phyloP scores from a whole-genome alignment of 495 filamentous ascomycete species.

The Rusavskia elegans region DNA sequence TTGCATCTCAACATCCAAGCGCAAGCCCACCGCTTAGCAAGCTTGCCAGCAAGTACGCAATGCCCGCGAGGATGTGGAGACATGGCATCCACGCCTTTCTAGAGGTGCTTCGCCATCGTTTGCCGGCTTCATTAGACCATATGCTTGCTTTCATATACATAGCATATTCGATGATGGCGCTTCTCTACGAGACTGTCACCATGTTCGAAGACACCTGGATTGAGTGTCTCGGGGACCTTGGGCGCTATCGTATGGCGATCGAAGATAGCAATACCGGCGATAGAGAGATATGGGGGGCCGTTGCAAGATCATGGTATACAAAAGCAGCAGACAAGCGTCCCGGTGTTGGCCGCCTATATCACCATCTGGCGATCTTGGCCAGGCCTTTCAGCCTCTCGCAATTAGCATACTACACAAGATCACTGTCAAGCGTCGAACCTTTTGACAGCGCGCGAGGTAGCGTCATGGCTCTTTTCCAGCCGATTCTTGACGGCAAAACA shows the following conservation, averaged over 20 bases:
- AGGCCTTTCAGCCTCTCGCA: conserved; percentile 59
- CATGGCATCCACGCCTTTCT: conserved; percentile 35
- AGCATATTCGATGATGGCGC: conserved; percentile 35
- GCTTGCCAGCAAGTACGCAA: conserved; percentile 26
- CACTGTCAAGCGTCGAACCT: conserved; percentile 29
- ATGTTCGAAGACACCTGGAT: conserved; percentile 78
- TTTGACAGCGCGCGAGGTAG: conserved; percentile 51
- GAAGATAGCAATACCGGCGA: conserved; percentile 41
- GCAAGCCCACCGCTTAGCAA: conserved; percentile 22
- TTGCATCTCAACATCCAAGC: conserved; percentile 33
- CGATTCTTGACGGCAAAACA: conserved; percentile 34
- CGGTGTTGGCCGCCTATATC: conserved; percentile 58
- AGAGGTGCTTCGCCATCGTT: conserved; percentile 25
- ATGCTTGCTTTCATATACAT: conserved; percentile 38
- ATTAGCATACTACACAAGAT: conserved; percentile 53
- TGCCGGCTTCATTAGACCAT: conserved; percentile 32
- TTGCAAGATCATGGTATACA: conserved; percentile 67
- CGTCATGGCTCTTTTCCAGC: conserved; percentile 54
- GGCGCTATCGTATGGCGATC: conserved; percentile 35
- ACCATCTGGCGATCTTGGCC: conserved; percentile 71
- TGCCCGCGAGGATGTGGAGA: conserved; percentile 36
- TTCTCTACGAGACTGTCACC: conserved; percentile 34
- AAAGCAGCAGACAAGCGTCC: conserved; percentile 60
- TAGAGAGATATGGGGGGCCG: conserved; percentile 61
- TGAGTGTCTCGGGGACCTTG: conserved; percentile 50